Percentiles rank a stretch among this genome's conserved stretches.
Conservation (phyloP, 2,329 filamentous ascomycete species). For the Nemania abortiva region DNA sequence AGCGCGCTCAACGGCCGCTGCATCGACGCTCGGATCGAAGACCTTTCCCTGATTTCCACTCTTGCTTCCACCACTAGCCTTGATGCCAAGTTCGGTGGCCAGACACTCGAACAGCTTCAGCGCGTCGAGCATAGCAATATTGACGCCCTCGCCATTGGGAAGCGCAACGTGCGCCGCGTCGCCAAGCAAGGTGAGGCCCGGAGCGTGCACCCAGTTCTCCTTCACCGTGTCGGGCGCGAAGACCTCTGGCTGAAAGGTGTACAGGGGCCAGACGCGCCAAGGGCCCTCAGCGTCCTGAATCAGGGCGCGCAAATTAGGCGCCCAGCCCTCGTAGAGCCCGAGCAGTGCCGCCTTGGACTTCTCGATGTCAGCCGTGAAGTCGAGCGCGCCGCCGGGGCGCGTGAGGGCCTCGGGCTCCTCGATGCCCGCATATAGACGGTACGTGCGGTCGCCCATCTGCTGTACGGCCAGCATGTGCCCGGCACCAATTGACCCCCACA, state of each 20-base stretch:
- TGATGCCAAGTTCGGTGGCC: conserved; percentile 1
- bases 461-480: conserved; percentile 19
- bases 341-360: conserved; percentile 13
- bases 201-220: conserved; percentile 21
- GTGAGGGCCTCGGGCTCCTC: conserved; percentile 20
- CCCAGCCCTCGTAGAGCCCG: conserved; percentile 14
- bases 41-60: not conserved
- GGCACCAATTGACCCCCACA: conserved; percentile 7
- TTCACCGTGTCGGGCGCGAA: conserved; percentile 13
- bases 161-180: conserved; percentile 37
- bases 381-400: conserved; percentile 17
- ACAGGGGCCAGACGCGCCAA: conserved; percentile 37
- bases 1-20: conserved; percentile 29
- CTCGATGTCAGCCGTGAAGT: conserved; percentile 27
- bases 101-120: conserved; percentile 30
- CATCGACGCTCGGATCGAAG: conserved; percentile 15
- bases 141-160: conserved; percentile 37
- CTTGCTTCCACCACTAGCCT: no score
- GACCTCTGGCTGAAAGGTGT: conserved; percentile 5
- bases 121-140: conserved; percentile 35
- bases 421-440: conserved; percentile 34
- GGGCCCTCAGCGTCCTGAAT: conserved; percentile 30
- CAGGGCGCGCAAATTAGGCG: conserved; percentile 16
- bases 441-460: conserved; percentile 30
- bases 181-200: conserved; percentile 35